Conservation (phyloP, 2,329 filamentous ascomycete species). For the Clonostachys sp. region DNA sequence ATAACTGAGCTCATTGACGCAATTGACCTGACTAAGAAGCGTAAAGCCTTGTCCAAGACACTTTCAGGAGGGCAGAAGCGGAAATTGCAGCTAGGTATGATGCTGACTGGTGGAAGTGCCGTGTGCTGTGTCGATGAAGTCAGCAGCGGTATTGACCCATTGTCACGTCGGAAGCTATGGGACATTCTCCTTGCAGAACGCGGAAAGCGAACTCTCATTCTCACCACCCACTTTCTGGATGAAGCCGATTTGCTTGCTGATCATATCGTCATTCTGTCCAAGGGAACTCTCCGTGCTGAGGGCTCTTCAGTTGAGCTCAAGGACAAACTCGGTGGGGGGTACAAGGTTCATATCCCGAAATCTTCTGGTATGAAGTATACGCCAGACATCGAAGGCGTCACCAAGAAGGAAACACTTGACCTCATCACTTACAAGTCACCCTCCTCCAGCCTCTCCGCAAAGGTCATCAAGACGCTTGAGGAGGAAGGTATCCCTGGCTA, state of each 20-base stretch:
- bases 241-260: slow-evolving; percentile 89
- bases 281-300: slow-evolving; percentile 74
- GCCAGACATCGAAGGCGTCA: slow-evolving; percentile 49
- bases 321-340: slow-evolving; percentile 75
- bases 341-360: slow-evolving; percentile 72
- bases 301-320: slow-evolving; percentile 87
- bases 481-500: slow-evolving; percentile 66
- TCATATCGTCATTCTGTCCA: slow-evolving; percentile 82
- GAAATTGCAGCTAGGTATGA: slow-evolving; percentile 89
- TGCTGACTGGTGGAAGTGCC: slow-evolving; percentile 84
- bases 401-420: slow-evolving; percentile 60
- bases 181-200: slow-evolving; percentile 85
- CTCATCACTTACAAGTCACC: slow-evolving; percentile 69
- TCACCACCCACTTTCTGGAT: slow-evolving; percentile 92
- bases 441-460: slow-evolving; percentile 65
- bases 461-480: slow-evolving; percentile 68
- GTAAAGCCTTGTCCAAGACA: slow-evolving; percentile 67
- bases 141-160: slow-evolving; percentile 79
- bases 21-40: slow-evolving; percentile 73
- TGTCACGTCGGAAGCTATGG: slow-evolving; percentile 88
- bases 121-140: slow-evolving; percentile 93
- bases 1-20: slow-evolving; percentile 60
- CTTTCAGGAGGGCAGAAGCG: slow-evolving; percentile 89
- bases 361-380: slow-evolving; percentile 40
- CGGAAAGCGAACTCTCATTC: slow-evolving; percentile 73